These are phyloP conservation scores for Tillandsia fasciculata DNA, from an alignment of 176 grass and related monocot genomes.

Conservation along the genomic window DNA sequence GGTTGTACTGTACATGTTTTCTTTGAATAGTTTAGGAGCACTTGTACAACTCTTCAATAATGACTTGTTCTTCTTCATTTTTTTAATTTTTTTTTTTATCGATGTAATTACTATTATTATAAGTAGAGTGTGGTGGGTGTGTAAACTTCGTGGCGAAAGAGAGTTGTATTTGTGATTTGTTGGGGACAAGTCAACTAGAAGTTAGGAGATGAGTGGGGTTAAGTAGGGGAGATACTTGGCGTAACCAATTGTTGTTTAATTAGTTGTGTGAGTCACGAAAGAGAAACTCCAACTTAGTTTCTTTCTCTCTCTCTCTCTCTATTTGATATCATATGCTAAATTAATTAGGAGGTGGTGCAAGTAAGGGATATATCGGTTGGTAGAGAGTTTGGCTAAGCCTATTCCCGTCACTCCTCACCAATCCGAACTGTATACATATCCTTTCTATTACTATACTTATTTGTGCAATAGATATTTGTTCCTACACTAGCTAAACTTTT, in stretches of 20 bases:
- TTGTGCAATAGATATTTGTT: too few relatives aligned
- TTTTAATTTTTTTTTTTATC: conserved; percentile 2
- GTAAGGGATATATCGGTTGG: conserved; percentile 20
- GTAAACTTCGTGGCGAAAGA: too few relatives aligned
- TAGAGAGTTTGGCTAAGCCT: conserved; percentile 25
- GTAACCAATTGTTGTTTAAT: conserved; percentile 12
- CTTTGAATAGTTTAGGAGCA: too few relatives aligned
- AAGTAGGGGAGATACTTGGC: conserved; percentile 20
- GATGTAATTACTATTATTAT: neutral
- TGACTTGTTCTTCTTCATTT: neutral
- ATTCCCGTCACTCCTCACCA: conserved; percentile 4
- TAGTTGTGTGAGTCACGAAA: conserved; percentile 25
- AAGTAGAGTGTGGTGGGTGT: too few relatives aligned
- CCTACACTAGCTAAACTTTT: too few relatives aligned
- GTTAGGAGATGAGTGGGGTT: neutral
- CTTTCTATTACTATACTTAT: neutral
- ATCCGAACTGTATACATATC: neutral
- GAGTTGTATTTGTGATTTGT: neutral
- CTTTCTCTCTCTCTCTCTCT: conserved; percentile 10
- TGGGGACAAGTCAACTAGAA: neutral
- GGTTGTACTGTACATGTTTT: too few relatives aligned
- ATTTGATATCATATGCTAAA: conserved; percentile 11
- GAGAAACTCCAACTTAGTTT: neutral
- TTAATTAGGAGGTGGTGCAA: conserved; percentile 19
- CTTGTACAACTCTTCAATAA: too few relatives aligned